These are phyloP conservation scores for Colletotrichum destructivum DNA, from an alignment of 2,329 filamentous ascomycete genomes.

Conservation along the genomic window DNA sequence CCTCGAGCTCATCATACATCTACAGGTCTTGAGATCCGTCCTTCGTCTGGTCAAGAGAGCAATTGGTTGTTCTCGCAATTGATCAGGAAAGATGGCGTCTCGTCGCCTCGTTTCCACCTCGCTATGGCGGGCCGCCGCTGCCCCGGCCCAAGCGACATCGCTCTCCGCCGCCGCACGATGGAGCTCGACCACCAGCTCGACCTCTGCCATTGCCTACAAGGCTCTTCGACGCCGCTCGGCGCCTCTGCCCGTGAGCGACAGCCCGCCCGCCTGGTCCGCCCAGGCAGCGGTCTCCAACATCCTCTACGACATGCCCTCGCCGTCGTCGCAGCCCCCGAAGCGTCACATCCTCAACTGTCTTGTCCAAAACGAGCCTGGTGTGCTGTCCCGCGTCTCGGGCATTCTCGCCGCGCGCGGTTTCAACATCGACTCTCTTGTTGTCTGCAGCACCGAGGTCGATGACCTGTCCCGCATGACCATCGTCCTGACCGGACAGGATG, in stretches of 20 bases:
- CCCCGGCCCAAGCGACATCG: constrained; percentile 45
- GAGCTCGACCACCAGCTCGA: constrained; percentile 76
- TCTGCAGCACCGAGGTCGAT: constrained; percentile 97
- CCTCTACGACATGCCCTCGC: constrained; percentile 95
- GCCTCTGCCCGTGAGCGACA: constrained; percentile 83
- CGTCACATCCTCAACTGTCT: constrained; percentile 98
- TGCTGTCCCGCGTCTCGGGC: constrained; percentile 94
- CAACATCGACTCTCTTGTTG: constrained; percentile 98
- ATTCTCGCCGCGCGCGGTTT: constrained; percentile 97
- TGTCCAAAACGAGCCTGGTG: constrained; percentile 98
- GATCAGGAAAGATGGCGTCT: constrained; percentile 58
- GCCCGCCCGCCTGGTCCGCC: constrained; percentile 86
- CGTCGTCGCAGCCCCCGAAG: constrained; percentile 87
- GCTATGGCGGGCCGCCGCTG: constrained; percentile 53
- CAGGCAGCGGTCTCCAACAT: constrained; percentile 98
- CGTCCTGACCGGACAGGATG: constrained; percentile 94
- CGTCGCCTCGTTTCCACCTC: constrained; percentile 60
- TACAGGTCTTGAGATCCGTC: constrained; percentile 33
- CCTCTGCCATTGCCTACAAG: constrained; percentile 97
- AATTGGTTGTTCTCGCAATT: constrained; percentile 41
- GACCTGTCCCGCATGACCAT: constrained; percentile 99
- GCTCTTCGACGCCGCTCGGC: constrained; percentile 92
- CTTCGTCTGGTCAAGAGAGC: constrained; percentile 41
- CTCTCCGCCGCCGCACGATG: constrained; percentile 43
- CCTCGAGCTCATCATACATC: constrained; percentile 24